These are phyloP conservation scores for Chalaropsis ovoidea DNA, from an alignment of 2,329 filamentous ascomycete genomes.

Conservation along the genomic window DNA sequence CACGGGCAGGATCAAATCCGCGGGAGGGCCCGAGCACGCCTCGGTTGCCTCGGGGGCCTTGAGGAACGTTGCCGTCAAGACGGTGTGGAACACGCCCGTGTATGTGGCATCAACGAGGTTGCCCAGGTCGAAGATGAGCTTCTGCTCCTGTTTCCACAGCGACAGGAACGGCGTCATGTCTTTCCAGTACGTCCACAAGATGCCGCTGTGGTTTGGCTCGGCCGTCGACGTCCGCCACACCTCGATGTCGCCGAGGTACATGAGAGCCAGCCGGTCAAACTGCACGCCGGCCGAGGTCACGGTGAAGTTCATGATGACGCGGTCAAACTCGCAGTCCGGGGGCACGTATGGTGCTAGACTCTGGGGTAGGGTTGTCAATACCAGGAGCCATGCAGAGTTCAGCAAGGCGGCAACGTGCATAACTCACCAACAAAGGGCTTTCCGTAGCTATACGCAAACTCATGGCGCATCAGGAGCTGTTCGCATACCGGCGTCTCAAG, in stretches of 20 bases:
- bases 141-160: slow-evolving; percentile 60
- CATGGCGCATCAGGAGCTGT: slow-evolving; percentile 56
- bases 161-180: slow-evolving; percentile 63
- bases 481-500: slow-evolving; percentile 33
- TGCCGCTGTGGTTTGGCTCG: slow-evolving; percentile 60
- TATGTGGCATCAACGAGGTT: slow-evolving; percentile 61
- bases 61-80: slow-evolving; percentile 64
- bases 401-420: no score
- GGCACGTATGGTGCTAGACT: slow-evolving; percentile 53
- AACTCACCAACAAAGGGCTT: slow-evolving; percentile 57
- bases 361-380: no score
- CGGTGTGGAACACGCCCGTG: slow-evolving; percentile 64
- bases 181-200: slow-evolving; percentile 66
- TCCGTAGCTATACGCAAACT: slow-evolving; percentile 65
- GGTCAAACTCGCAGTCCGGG: slow-evolving; percentile 59
- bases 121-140: slow-evolving; percentile 67
- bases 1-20: slow-evolving; percentile 58
- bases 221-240: slow-evolving; percentile 78
- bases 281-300: slow-evolving; percentile 61
- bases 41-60: slow-evolving; percentile 30
- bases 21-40: slow-evolving; percentile 32
- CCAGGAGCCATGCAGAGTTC: no score
- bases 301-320: slow-evolving; percentile 66
- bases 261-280: slow-evolving; percentile 63
- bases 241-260: slow-evolving; percentile 68